Evolutionary conservation across 345 rosid genomes (phyloP), one percentile per base, ranked within the genome.

Genomic region (Boechera retrofracta): DNA sequence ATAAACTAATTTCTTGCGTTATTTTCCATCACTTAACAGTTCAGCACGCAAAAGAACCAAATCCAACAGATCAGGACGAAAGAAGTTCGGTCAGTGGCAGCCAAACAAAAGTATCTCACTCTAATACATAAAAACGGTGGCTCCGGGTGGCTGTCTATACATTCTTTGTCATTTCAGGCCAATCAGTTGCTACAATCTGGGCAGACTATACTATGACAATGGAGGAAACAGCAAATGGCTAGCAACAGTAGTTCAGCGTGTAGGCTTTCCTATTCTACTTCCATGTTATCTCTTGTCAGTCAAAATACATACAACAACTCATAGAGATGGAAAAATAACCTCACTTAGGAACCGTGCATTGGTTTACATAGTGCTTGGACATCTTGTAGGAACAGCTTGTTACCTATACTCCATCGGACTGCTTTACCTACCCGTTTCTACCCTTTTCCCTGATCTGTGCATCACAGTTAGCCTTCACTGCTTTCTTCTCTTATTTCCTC

Each of bases 161-260:
- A 38, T 21, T 84, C 53, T 79, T 72, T 16, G 79, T 83, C 56
- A 86, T 89, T 64, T 24, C 76, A 2, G 85, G 87, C 47, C 86
- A 86, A 49, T n/a, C 89, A 28, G 73, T 59, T 11, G 86, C 91
- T 15, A 75, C 81, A 2, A 55, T 87, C 63, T 87, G 55, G 89
- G 85, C 44, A 86, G 88, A 62, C 64, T 83, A 5, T 89, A 87
- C 85, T 84, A 60, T 39, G 79, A 81, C 44, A 81, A 86, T 58
- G 89, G 94, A 39, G 89, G 92, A 63, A 83, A 77, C 26, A 85
- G 89, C 85, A 80, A 74, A 76, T 87, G 92, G 89, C 35, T 87
- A 67, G 85, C 82, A 67, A 72, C 90, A 0, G 78, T 86, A 1
- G 82, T 80, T 18, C 90, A 85, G 35, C 73, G 66, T 42, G 67